phyloP scores from a whole-genome alignment of 164 flowering plant genomes.

The Warburgia ugandensis region DNA sequence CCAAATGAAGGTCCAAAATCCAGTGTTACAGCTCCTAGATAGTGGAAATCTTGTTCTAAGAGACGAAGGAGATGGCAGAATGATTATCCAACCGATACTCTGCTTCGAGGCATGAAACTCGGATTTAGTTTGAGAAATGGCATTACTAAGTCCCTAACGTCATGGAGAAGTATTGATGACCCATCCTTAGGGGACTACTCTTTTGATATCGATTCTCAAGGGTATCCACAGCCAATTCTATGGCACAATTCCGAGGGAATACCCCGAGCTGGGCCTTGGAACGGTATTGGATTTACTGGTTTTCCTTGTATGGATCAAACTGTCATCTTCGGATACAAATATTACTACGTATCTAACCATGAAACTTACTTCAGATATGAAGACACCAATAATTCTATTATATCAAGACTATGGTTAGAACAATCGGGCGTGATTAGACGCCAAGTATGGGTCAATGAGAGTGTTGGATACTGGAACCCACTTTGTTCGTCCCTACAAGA shows the following conservation, averaged over 20 bases:
- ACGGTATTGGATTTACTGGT: constrained; percentile 49
- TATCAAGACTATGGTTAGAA: constrained; percentile 30
- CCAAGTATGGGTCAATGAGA: constrained; percentile 13
- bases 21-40: too few species aligned
- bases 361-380: constrained; percentile 32
- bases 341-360: constrained; percentile 20
- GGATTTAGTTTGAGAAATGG: constrained; percentile 16
- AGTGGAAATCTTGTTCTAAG: constrained; percentile 30
- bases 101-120: constrained; percentile 25
- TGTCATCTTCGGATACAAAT: background rate
- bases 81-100: constrained; percentile 18
- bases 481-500: constrained; percentile 14
- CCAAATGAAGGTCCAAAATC: too few species aligned
- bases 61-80: constrained; percentile 8
- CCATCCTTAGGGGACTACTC: constrained; percentile 38
- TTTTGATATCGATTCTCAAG: constrained; percentile 22
- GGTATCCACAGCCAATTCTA: constrained; percentile 28
- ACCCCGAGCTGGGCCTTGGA: constrained; percentile 59
- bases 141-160: background rate
- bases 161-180: constrained; percentile 35
- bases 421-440: constrained; percentile 11
- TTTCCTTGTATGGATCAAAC: constrained; percentile 36
- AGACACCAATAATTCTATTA: constrained; percentile 5
- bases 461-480: background rate
- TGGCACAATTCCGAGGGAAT: background rate